Conservation (phyloP, 441 rosid species). For the Corymbia citriodora region DNA sequence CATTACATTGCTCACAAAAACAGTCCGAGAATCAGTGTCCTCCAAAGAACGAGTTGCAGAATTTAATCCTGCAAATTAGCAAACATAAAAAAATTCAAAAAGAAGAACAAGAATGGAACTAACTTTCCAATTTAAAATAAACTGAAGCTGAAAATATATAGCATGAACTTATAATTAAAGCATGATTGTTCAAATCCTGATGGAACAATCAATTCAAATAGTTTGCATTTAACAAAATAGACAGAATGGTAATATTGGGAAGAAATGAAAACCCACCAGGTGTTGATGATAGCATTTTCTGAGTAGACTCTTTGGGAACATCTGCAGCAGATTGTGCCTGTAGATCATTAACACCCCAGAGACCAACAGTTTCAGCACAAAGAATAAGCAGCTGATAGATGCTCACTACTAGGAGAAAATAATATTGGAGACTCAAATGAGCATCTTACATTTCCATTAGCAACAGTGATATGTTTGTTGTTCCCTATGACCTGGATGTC, state of each 20-base stretch:
- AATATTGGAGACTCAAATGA: not conserved
- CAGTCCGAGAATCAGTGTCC: slow-evolving; percentile 81
- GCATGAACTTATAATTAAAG: not conserved
- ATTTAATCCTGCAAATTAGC: slow-evolving; percentile 43
- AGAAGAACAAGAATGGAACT: not conserved
- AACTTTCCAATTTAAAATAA: not conserved
- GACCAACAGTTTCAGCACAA: slow-evolving; percentile 1
- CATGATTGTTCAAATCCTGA: not conserved
- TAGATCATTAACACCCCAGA: slow-evolving; percentile 11
- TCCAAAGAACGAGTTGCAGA: slow-evolving; percentile 58
- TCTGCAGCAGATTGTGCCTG: slow-evolving; percentile 40
- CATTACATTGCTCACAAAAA: slow-evolving; percentile 87
- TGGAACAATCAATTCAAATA: not conserved
- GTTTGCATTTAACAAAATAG: not conserved
- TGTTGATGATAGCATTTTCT: slow-evolving; percentile 29
- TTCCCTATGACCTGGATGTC: slow-evolving; percentile 31
- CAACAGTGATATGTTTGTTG: slow-evolving; percentile 17
- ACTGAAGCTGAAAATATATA: not conserved
- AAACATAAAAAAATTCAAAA: not conserved
- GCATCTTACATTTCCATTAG: slow-evolving; percentile 68
- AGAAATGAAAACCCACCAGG: slow-evolving; percentile 44
- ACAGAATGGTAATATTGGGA: not conserved
- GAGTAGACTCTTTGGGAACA: slow-evolving; percentile 24
- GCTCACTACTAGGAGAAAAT: not conserved
- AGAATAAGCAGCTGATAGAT: not conserved